Evolutionary conservation across 441 rosid species (phyloP).

Genomic region (Lepidium campestre): DNA sequence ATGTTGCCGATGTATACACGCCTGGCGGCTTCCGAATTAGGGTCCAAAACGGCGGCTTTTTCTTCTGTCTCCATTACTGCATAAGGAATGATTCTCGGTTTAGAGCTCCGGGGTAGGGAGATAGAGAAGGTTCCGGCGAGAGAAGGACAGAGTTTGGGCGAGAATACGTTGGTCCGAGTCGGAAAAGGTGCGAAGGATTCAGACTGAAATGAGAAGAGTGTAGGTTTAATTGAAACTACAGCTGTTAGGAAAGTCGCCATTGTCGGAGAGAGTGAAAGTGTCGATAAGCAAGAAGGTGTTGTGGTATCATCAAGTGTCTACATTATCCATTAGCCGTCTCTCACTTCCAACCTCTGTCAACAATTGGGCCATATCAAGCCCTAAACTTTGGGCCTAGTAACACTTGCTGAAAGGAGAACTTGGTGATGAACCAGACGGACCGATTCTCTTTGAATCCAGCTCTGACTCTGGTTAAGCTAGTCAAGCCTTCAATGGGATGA

Average conservation of each 20-base stretch:
- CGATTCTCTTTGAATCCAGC: neutral
- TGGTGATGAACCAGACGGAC: neutral
- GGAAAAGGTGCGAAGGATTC: constrained; percentile 12
- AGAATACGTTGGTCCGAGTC: neutral
- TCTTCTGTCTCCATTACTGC: constrained; percentile 53
- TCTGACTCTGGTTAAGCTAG: neutral
- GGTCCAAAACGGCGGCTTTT: constrained; percentile 26
- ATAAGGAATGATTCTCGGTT: constrained; percentile 24
- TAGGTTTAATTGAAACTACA: constrained; percentile 21
- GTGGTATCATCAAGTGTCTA: neutral
- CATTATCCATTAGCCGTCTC: constrained; percentile 19
- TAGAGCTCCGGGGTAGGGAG: constrained; percentile 25
- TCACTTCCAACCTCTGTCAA: neutral
- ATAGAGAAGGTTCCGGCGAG: constrained; percentile 1
- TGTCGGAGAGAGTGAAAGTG: neutral
- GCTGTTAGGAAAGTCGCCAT: constrained; percentile 27
- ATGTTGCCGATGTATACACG: constrained; percentile 80
- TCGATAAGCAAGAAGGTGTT: neutral
- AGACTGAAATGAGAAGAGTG: constrained; percentile 9
- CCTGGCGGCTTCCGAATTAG: constrained; percentile 50
- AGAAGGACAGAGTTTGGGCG: neutral
- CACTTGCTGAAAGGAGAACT: neutral
- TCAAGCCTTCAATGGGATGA: neutral
- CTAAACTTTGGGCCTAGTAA: neutral
- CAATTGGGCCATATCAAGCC: neutral